Evolutionary conservation across 2,329 filamentous ascomycete genomes (phyloP).

Genomic region (Sarocladiaceae sp.): DNA sequence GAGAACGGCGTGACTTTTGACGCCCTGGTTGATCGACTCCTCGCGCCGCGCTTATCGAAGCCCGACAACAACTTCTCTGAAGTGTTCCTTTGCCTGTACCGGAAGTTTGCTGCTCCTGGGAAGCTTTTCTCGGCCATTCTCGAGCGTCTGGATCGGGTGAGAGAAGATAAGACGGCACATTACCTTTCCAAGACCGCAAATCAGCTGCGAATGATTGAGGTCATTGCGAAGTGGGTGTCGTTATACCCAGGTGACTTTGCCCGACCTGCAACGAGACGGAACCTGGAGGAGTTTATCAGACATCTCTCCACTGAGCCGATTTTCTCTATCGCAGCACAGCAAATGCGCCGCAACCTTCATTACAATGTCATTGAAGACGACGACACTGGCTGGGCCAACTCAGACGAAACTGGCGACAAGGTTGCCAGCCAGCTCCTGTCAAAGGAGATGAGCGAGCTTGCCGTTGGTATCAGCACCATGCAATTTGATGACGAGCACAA

Average conservation of each 20-base stretch:
- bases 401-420: slow-evolving; percentile 52
- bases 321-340: slow-evolving; percentile 78
- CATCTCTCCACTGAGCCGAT: slow-evolving; percentile 73
- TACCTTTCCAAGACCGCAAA: slow-evolving; percentile 74
- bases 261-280: slow-evolving; percentile 65
- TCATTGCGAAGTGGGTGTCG: slow-evolving; percentile 84
- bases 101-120: slow-evolving; percentile 83
- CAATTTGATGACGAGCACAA: slow-evolving; percentile 44
- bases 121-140: slow-evolving; percentile 76
- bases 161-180: slow-evolving; percentile 60
- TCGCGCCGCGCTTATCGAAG: slow-evolving; percentile 77
- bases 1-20: slow-evolving; percentile 55
- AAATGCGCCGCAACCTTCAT: slow-evolving; percentile 78
- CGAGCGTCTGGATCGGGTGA: slow-evolving; percentile 66
- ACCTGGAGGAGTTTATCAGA: slow-evolving; percentile 70
- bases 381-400: slow-evolving; percentile 87
- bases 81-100: slow-evolving; percentile 88
- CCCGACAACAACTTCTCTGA: slow-evolving; percentile 85
- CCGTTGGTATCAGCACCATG: slow-evolving; percentile 40
- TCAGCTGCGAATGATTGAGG: slow-evolving; percentile 78
- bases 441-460: slow-evolving; percentile 35
- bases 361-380: slow-evolving; percentile 75
- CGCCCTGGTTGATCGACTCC: slow-evolving; percentile 80
- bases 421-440: slow-evolving; percentile 29
- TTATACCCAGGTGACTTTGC: slow-evolving; percentile 93